These are phyloP conservation scores for Chaetomium cochliodes DNA, from an alignment of 495 filamentous ascomycete species.

Conservation along the genomic window DNA sequence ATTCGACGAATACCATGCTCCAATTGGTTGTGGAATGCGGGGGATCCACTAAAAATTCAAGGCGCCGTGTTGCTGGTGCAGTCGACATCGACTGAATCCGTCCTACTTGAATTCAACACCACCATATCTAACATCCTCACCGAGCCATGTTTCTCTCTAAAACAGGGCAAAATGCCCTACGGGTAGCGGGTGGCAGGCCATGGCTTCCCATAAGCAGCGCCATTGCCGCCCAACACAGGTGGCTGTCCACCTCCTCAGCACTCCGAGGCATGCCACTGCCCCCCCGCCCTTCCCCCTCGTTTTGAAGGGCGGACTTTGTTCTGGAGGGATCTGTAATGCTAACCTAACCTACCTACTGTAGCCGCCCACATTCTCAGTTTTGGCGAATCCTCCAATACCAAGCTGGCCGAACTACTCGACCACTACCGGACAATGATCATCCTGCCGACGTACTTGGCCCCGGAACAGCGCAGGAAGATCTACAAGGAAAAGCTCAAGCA, in stretches of 20 bases:
- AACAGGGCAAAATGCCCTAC: conserved; percentile 21
- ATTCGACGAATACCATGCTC: not conserved
- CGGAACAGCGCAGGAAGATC: conserved; percentile 55
- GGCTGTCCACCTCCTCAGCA: conserved; percentile 28
- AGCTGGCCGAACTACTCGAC: conserved; percentile 44
- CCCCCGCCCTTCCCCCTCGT: not conserved
- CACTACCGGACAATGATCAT: conserved; percentile 63
- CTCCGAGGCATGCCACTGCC: conserved; percentile 27
- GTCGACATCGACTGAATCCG: too few relatives aligned
- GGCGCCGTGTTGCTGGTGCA: not conserved
- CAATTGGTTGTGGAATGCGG: conserved; percentile 4
- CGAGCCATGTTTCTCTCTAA: conserved; percentile 28
- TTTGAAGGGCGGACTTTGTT: not conserved
- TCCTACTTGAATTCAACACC: not conserved
- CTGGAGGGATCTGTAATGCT: not conserved
- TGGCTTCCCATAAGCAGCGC: conserved; percentile 17
- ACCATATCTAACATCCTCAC: not conserved
- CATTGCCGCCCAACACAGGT: conserved; percentile 21
- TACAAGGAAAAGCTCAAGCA: conserved; percentile 52
- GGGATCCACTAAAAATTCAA: conserved; percentile 15
- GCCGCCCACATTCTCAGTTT: conserved; percentile 34
- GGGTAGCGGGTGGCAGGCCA: conserved; percentile 23
- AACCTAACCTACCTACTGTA: conserved; percentile 6
- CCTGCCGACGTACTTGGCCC: conserved; percentile 59
- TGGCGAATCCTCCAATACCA: conserved; percentile 33